phyloP scores from a whole-genome alignment of 1,284 basidiomycete species.

The Austroboletus niveus region DNA sequence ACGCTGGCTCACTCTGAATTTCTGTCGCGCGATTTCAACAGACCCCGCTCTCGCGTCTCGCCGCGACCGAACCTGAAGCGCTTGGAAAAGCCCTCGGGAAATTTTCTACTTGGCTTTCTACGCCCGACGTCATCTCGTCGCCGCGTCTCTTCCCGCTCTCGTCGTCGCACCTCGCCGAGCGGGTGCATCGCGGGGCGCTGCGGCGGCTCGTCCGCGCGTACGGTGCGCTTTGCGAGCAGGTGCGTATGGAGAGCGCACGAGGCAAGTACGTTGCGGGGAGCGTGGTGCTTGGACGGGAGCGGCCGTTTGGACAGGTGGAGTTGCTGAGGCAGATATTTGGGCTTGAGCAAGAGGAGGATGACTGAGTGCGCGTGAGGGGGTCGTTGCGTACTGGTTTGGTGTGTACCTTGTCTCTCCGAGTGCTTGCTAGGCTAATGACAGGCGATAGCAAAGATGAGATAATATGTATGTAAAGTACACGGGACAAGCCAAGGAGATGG shows the following conservation, averaged over 20 bases:
- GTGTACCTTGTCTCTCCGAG: too few relatives aligned
- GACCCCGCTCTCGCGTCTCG: slow-evolving; percentile 71
- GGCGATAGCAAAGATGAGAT: too few relatives aligned
- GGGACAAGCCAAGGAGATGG: too few relatives aligned
- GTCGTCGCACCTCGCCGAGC: slow-evolving; percentile 60
- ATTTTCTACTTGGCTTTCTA: slow-evolving; percentile 70
- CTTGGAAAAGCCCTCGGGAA: slow-evolving; percentile 54
- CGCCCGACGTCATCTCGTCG: slow-evolving; percentile 71
- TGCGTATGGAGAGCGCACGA: slow-evolving; percentile 60
- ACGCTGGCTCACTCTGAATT: background rate
- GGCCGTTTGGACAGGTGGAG: slow-evolving; percentile 76
- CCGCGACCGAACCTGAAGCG: slow-evolving; percentile 52
- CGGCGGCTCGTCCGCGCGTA: slow-evolving; percentile 69
- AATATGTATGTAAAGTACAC: too few relatives aligned
- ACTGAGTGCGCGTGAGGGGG: background rate
- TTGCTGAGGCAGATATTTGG: slow-evolving; percentile 76
- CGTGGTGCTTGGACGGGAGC: slow-evolving; percentile 81
- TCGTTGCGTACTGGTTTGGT: too few relatives aligned
- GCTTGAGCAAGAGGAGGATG: slow-evolving; percentile 42
- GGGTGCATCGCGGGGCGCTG: slow-evolving; percentile 76
- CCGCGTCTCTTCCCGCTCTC: slow-evolving; percentile 75
- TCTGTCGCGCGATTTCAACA: slow-evolving; percentile 25
- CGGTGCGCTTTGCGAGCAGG: slow-evolving; percentile 65
- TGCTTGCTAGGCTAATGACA: too few relatives aligned
- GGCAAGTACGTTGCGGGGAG: slow-evolving; percentile 80